Conservation (phyloP, 2,329 filamentous ascomycete genomes). For the Verticillium klebahnii region DNA sequence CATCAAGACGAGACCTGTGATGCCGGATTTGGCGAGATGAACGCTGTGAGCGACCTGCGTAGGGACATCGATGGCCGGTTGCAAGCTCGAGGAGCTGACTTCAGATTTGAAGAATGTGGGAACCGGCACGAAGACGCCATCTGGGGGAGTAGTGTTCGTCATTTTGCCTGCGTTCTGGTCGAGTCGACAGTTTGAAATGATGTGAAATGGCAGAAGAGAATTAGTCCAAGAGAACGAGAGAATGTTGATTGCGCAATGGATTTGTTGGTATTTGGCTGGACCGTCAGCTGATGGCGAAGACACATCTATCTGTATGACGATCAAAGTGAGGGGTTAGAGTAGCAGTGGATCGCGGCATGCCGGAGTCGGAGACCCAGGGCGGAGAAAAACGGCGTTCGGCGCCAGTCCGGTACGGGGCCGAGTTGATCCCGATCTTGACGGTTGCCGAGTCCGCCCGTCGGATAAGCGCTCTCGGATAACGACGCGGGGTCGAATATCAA, state of each 20-base stretch:
- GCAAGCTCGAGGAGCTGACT: conserved; percentile 34
- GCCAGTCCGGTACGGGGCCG: not conserved
- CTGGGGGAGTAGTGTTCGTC: conserved; percentile 25
- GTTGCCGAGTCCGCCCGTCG: not conserved
- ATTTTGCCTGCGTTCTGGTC: not conserved
- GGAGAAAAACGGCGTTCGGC: not conserved
- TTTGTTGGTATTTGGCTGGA: too few species aligned
- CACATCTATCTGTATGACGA: not conserved
- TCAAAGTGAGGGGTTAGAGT: not conserved
- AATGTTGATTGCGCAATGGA: not conserved
- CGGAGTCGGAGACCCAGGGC: not conserved
- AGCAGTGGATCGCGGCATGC: not conserved
- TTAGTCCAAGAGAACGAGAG: not conserved
- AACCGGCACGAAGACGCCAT: conserved; percentile 52
- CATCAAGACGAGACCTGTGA: conserved; percentile 56
- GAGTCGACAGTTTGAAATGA: not conserved
- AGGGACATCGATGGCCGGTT: conserved; percentile 49
- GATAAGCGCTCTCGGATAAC: not conserved
- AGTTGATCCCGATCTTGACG: not conserved
- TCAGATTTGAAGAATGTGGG: conserved; percentile 55
- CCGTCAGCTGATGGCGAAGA: not conserved
- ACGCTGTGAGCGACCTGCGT: conserved; percentile 55
- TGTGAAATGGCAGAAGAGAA: not conserved
- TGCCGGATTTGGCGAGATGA: conserved; percentile 54
- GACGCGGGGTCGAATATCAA: conserved; percentile 2